Conservation (phyloP, 2,329 filamentous ascomycete genomes). For the Bertia moriformis region DNA sequence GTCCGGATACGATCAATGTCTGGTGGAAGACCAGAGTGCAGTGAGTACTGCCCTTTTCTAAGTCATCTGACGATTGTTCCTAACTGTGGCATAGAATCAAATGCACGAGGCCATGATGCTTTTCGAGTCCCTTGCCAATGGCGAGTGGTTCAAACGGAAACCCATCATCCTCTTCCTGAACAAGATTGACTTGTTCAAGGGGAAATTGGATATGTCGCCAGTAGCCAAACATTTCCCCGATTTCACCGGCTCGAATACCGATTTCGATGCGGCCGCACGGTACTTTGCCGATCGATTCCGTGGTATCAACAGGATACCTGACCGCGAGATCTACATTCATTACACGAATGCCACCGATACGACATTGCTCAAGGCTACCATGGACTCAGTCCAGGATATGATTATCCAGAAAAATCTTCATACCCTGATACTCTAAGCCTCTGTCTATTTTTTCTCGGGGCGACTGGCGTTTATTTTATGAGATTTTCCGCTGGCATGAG, state of each 20-base stretch:
- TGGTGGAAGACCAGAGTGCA: conserved; percentile 1
- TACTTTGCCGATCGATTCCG: conserved; percentile 3
- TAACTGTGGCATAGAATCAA: conserved; percentile 25
- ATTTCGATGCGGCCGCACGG: conserved; percentile 1
- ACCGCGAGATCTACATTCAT: conserved; percentile 1
- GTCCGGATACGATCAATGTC: conserved; percentile 4
- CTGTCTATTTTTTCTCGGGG: not conserved
- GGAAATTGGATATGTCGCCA: conserved; percentile 30
- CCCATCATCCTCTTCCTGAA: conserved; percentile 35
- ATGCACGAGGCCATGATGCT: conserved; percentile 37
- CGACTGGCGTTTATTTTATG: not conserved
- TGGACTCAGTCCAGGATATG: conserved; percentile 1
- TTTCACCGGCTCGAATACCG: conserved; percentile 10
- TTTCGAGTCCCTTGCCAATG: conserved; percentile 35
- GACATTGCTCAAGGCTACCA: not conserved
- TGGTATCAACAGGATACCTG: not conserved
- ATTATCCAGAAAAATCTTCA: conserved; percentile 1
- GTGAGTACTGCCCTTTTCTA: conserved; percentile 3
- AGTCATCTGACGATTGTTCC: not conserved
- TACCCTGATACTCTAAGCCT: not conserved
- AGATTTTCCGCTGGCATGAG: not conserved
- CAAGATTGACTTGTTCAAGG: conserved; percentile 34
- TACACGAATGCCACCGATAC: not conserved
- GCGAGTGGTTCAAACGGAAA: conserved; percentile 32
- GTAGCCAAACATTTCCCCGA: conserved; percentile 33